phyloP scores from a whole-genome alignment of 371 early-diverging fungal genomes.

The Actinomortierella ambigua region DNA sequence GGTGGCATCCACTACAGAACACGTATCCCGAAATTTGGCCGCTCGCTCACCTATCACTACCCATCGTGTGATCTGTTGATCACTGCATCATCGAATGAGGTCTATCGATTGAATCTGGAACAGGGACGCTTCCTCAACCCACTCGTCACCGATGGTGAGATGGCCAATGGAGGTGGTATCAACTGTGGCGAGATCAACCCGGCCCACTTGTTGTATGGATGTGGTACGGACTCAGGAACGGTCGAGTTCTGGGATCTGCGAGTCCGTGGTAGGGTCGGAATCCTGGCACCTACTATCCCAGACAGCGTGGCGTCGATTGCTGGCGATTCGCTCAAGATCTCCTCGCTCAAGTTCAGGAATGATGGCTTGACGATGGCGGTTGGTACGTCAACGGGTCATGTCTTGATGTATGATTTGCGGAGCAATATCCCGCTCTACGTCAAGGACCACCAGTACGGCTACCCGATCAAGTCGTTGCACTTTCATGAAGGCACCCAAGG shows the following conservation, averaged over 20 bases:
- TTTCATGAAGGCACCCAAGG: slow-evolving; percentile 78
- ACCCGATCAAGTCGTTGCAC: slow-evolving; percentile 88
- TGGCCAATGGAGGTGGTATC: slow-evolving; percentile 60
- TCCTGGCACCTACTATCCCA: slow-evolving; percentile 61
- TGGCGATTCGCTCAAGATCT: slow-evolving; percentile 59
- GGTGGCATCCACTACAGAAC: slow-evolving; percentile 95
- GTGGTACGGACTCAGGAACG: slow-evolving; percentile 87
- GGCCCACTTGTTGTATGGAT: slow-evolving; percentile 91
- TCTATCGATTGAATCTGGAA: slow-evolving; percentile 94
- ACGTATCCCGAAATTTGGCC: slow-evolving; percentile 96
- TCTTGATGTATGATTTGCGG: slow-evolving; percentile 94
- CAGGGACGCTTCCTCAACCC: slow-evolving; percentile 94
- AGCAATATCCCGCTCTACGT: slow-evolving; percentile 79
- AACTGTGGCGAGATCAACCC: slow-evolving; percentile 87
- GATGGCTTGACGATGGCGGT: slow-evolving; percentile 92
- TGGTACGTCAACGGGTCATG: slow-evolving; percentile 92
- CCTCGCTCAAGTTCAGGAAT: slow-evolving; percentile 78
- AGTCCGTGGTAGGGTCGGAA: slow-evolving; percentile 75
- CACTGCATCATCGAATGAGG: slow-evolving; percentile 81
- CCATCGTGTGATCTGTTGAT: slow-evolving; percentile 92
- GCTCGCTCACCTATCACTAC: slow-evolving; percentile 91
- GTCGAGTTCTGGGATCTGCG: slow-evolving; percentile 97
- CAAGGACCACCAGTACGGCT: slow-evolving; percentile 97
- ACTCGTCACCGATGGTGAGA: slow-evolving; percentile 72
- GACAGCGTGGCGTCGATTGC: slow-evolving; percentile 48